Evolutionary conservation across 805 yeast genomes (phyloP).

Genomic region (Metschnikowia similis): DNA sequence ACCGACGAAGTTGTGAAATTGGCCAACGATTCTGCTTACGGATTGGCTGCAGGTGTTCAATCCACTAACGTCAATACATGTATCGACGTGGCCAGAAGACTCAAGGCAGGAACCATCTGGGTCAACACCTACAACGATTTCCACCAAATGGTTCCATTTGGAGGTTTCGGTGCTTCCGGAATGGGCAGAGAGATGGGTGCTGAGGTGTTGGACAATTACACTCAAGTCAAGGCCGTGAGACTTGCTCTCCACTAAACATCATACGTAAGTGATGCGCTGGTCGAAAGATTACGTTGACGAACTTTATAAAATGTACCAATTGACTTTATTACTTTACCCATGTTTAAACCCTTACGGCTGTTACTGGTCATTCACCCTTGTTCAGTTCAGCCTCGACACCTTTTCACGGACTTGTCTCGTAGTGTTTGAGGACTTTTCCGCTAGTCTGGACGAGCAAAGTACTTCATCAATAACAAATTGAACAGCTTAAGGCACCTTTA

Average conservation of each 20-base stretch:
- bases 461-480: too few species aligned
- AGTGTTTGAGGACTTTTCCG: too few species aligned
- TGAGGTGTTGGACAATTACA: slow-evolving; percentile 80
- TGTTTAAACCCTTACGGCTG: too few species aligned
- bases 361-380: too few species aligned
- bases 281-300: not conserved
- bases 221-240: slow-evolving; percentile 84
- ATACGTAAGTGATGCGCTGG: not conserved
- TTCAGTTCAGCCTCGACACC: too few species aligned
- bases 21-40: slow-evolving; percentile 82
- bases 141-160: slow-evolving; percentile 86
- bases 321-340: not conserved
- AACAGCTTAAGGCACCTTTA: too few species aligned
- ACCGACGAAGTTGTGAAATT: slow-evolving; percentile 73
- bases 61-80: slow-evolving; percentile 73
- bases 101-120: slow-evolving; percentile 90
- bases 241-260: slow-evolving; percentile 25
- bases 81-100: slow-evolving; percentile 64
- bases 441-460: too few species aligned
- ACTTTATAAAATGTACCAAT: not conserved
- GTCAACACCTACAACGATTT: slow-evolving; percentile 86
- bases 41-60: slow-evolving; percentile 89
- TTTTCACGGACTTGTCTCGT: too few species aligned
- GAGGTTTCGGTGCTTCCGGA: slow-evolving; percentile 90
- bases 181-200: slow-evolving; percentile 90